These are phyloP conservation scores for Alternaria atra DNA, from an alignment of 2,329 filamentous ascomycete genomes.

Conservation along the genomic window DNA sequence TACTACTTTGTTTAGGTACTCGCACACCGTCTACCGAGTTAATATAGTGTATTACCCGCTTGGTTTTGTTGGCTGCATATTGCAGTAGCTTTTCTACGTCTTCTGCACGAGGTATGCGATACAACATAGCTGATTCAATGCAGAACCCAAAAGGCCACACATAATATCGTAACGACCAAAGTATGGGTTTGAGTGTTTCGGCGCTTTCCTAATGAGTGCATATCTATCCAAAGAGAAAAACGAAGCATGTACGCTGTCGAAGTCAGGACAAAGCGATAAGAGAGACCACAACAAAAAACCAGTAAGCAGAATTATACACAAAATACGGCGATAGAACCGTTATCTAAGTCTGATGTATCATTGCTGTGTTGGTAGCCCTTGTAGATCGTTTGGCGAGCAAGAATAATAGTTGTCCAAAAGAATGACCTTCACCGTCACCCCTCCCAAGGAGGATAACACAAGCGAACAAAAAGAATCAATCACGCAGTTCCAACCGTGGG, in stretches of 20 bases:
- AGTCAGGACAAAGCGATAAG: not conserved
- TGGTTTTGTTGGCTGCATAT: no score
- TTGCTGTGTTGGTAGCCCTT: not conserved
- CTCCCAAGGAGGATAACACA: no score
- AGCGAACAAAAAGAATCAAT: no score
- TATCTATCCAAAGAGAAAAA: not conserved
- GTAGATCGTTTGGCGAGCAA: not conserved
- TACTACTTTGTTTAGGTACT: no score
- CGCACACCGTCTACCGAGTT: no score
- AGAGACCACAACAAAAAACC: not conserved
- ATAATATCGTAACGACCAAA: fast-evolving
- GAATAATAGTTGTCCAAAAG: not conserved
- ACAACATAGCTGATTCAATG: not conserved
- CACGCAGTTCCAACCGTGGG: no score
- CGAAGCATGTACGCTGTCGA: not conserved
- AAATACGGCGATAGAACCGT: no score
- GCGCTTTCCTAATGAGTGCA: not conserved
- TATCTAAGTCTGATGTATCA: not conserved
- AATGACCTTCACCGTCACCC: no score
- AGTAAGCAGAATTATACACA: not conserved
- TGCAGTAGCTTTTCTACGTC: not conserved
- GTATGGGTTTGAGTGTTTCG: not conserved
- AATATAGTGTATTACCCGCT: not conserved
- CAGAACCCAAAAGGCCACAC: not conserved
- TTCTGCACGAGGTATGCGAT: not conserved